Percentiles rank a stretch among this genome's conserved stretches.
Evolutionary conservation across 257 asterid genomes (phyloP).

Genomic region (Linderniella brevidens): DNA sequence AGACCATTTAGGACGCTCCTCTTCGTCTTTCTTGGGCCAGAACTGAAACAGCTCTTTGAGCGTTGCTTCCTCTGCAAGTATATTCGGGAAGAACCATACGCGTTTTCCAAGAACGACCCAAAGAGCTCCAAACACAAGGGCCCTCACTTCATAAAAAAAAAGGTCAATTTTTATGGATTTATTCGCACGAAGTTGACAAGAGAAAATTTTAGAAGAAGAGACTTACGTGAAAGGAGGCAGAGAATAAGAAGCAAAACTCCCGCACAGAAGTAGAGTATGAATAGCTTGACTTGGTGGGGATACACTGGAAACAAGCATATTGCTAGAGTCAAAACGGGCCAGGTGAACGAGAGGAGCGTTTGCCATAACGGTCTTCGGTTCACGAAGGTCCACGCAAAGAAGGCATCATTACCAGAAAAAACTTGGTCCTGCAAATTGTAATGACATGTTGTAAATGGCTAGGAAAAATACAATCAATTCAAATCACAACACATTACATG

Average conservation of each 20-base stretch:
- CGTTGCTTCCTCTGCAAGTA: constrained; percentile 98
- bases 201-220: constrained; percentile 3
- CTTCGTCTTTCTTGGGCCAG: constrained; percentile 96
- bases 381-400: constrained; percentile 91
- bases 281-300: constrained; percentile 83
- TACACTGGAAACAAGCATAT: constrained; percentile 97
- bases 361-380: constrained; percentile 95
- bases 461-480: too few species aligned
- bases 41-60: constrained; percentile 90
- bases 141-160: constrained; percentile 53
- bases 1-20: constrained; percentile 86
- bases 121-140: constrained; percentile 54
- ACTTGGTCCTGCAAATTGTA: constrained; percentile 66
- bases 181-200: too few species aligned
- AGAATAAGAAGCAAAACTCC: constrained; percentile 82
- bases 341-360: constrained; percentile 89
- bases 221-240: constrained; percentile 69
- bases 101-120: constrained; percentile 83
- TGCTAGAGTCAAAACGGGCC: constrained; percentile 95
- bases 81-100: constrained; percentile 95
- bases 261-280: constrained; percentile 90
- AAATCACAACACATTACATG: too few species aligned
- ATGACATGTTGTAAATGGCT: neutral
- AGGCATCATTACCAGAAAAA: constrained; percentile 88
- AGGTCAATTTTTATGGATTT: too few species aligned